Base-by-base conservation (phyloP, 208 protist genomes). In the Entamoeba dispar region DNA sequence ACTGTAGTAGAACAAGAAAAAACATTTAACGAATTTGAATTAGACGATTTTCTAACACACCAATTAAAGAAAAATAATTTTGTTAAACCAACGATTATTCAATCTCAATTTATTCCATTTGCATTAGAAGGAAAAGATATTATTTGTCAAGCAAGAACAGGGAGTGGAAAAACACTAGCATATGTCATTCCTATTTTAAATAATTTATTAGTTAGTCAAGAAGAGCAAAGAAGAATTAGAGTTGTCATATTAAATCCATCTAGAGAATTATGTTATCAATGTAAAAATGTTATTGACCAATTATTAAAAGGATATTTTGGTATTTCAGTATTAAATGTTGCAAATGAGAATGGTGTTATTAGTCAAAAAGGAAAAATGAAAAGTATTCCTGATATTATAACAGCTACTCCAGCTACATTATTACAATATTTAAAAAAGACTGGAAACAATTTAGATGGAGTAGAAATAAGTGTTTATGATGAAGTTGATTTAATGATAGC, bases 101-200 rank as follows among this genome's bases (percentile, higher is more conserved):
- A 92, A 49, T 31, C 7, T 2, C 49, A 38, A 38, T 69, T 49
- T 27, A 77, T 93, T 14, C 55, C 43, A 61, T n/a, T 49, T 17
- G 92, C 61, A 55, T 69, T 93, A 8, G 38, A 50, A 61, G 69
- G 69, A 43, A 91, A 57, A 57, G 92, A 93, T 14, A 50, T 93
- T 19, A 34, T 93, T 34, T 49, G 19, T 47, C 4, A 69, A 55
- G 92, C 92, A 5, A 3, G 49, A 91, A 93, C 92, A 27, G 92
- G 92, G n/a, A 93, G 69, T 52, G 93, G 92, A 22, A 94, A 93
- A 49, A 94, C 93, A 17, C 19, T 94, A 5, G 52, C 93, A 50
- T 94, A 91, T 77, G 14, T 94, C 4, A 92, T 94, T 57, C 93
- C 93, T 7, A 57, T 91, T 91, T n/a, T 94, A 49, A 14, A 91